Conservation (phyloP, 2,329 filamentous ascomycete species). For the Alternaria sp. region DNA sequence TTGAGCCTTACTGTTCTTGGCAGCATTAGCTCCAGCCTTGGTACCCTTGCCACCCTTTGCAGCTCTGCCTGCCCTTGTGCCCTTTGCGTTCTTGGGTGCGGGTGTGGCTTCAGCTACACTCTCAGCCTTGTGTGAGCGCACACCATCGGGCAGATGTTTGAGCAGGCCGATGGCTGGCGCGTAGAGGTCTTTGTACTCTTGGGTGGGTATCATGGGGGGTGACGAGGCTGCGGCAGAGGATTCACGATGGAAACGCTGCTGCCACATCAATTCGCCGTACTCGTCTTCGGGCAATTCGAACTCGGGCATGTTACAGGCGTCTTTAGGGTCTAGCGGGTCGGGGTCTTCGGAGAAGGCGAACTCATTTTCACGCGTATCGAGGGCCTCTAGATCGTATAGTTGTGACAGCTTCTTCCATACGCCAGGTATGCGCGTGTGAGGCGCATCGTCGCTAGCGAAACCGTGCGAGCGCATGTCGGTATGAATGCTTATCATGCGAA, state of each 20-base stretch:
- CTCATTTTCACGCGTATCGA: slow-evolving; percentile 81
- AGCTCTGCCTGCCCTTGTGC: slow-evolving; percentile 37
- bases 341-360: slow-evolving; percentile 66
- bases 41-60: slow-evolving; percentile 36
- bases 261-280: slow-evolving; percentile 57
- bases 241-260: slow-evolving; percentile 46
- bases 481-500: slow-evolving; percentile 61
- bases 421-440: slow-evolving; percentile 85
- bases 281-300: slow-evolving; percentile 57
- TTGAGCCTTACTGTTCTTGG: slow-evolving; percentile 44
- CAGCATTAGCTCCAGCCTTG: slow-evolving; percentile 34
- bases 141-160: slow-evolving; percentile 41
- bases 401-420: slow-evolving; percentile 89
- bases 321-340: slow-evolving; percentile 55
- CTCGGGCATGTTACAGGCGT: slow-evolving; percentile 44
- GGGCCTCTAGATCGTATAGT: slow-evolving; percentile 83
- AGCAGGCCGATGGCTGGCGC: slow-evolving; percentile 47
- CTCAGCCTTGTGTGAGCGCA: slow-evolving; percentile 41
- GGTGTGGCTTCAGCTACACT: slow-evolving; percentile 43
- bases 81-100: slow-evolving; percentile 42
- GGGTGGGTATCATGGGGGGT: slow-evolving; percentile 40
- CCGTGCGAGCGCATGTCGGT: slow-evolving; percentile 60
- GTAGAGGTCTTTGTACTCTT: slow-evolving; percentile 47
- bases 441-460: slow-evolving; percentile 72
- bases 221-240: slow-evolving; percentile 41